These are phyloP conservation scores for Suhomyces yuchorum DNA, from an alignment of 1,139 yeast species.

Conservation along the genomic window DNA sequence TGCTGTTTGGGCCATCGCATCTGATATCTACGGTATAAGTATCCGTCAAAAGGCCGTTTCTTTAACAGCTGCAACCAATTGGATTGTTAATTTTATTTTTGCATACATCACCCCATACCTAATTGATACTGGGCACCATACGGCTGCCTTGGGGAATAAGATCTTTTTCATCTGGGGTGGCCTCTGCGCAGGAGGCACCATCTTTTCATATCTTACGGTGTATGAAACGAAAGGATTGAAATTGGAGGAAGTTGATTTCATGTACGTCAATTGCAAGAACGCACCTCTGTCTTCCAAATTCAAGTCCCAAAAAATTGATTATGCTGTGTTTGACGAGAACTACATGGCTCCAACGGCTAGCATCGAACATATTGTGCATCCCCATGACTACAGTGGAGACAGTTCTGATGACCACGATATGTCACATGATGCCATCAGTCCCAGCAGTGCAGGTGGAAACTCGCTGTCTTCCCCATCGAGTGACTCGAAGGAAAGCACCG, in stretches of 20 bases:
- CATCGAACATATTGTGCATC: constrained; percentile 8
- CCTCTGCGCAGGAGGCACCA: constrained; percentile 53
- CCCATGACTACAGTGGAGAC: constrained; percentile 14
- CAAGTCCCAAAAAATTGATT: constrained; percentile 41
- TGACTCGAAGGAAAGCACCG: constrained; percentile 10
- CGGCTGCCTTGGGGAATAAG: constrained; percentile 64
- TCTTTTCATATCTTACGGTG: constrained; percentile 43
- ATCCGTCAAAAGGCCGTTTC: constrained; percentile 78
- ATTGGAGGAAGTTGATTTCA: constrained; percentile 48
- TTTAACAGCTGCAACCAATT: constrained; percentile 70
- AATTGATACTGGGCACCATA: constrained; percentile 62
- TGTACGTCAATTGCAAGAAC: constrained; percentile 42
- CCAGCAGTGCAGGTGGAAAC: constrained; percentile 4
- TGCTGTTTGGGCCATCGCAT: constrained; percentile 72
- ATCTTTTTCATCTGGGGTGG: constrained; percentile 80
- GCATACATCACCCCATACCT: constrained; percentile 73
- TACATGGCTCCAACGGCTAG: constrained; percentile 11
- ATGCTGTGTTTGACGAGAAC: constrained; percentile 20
- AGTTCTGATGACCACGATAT: constrained; percentile 13
- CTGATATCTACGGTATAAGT: constrained; percentile 73
- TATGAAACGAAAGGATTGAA: constrained; percentile 51
- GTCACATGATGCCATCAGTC: constrained; percentile 11
- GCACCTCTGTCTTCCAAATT: constrained; percentile 47
- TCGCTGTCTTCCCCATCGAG: constrained; percentile 12
- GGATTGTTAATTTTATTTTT: constrained; percentile 75